Base-by-base conservation (phyloP, 192 early-diverging fungal genomes). In the Rhizoclosmatium sp. region DNA sequence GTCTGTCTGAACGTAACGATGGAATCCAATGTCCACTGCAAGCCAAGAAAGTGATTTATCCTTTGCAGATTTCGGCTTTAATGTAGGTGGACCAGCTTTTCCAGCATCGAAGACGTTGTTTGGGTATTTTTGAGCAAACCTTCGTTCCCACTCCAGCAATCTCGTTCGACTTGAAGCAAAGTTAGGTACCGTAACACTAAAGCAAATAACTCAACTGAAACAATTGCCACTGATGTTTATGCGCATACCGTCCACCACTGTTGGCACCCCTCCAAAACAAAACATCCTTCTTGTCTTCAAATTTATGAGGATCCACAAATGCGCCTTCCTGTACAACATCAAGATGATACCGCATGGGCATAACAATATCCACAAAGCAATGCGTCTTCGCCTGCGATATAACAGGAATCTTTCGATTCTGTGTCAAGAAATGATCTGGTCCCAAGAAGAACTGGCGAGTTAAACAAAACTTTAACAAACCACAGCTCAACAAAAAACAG, bases 201-300 rank as follows among this genome's bases (percentile, higher is more conserved):
- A 31, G 31, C 31, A 31, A 31, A 31, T 31, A 31, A 31, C 31
- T 31, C 31, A 31, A 31, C 31, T 62, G 60, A 40, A 21, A 62
- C 39, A 19, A 19, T 21, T 62, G 14, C 60, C 60, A 62, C 60
- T 7, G 60, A 62, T 62, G 19, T 7, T 40, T 19, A 62, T 62
- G 23, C 14, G 9, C 60, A 40, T 62, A 47, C 64, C 60, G 12
- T 54, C 75, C 75, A 23, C 75, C 49, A 10, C 62, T 66, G 9
- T 40, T 41, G 4, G 64, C n/a, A 54, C 75, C 75, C 10, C 75
- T 31, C 75, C 75, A 76, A 67, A 76, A 76, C 48, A 76, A 42
- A 14, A 76, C 75, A 31, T 56, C 40, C 47, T 5, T 16, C 41
- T 76, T 76, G n/a, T 67, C 60, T 41, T 64, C 44, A 58, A 58